phyloP scores from a whole-genome alignment of 768 basidiomycete species.

The Melanogaster broomeanus region DNA sequence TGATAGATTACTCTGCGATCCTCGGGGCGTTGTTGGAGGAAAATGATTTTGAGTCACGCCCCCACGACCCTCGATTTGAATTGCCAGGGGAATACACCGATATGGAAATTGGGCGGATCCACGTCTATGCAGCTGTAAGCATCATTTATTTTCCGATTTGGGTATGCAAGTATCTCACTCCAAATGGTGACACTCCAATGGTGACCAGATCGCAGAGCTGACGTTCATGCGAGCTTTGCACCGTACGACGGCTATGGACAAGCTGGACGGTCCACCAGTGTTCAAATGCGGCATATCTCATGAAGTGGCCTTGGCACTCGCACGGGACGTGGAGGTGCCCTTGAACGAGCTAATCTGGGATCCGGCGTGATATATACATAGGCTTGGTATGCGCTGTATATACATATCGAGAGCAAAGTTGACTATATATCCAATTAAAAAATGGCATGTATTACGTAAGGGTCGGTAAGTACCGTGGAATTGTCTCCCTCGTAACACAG shows the following conservation, averaged over 20 bases:
- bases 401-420: not conserved
- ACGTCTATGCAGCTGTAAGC: conserved; percentile 60
- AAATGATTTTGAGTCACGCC: conserved; percentile 51
- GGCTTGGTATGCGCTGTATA: not conserved
- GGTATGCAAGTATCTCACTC: conserved; percentile 1
- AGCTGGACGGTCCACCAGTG: conserved; percentile 66
- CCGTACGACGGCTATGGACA: conserved; percentile 59
- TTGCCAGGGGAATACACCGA: conserved; percentile 75
- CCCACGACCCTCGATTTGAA: conserved; percentile 46
- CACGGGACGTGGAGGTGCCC: conserved; percentile 57
- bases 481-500: not conserved
- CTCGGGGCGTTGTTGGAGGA: conserved; percentile 78
- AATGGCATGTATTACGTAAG: not conserved
- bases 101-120: conserved; percentile 65
- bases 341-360: conserved; percentile 75
- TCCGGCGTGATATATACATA: conserved; percentile 22
- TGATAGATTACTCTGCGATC: conserved; percentile 78
- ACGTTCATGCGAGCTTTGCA: conserved; percentile 66
- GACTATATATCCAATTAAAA: no score
- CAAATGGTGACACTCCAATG: no score
- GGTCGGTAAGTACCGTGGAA: no score
- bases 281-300: conserved; percentile 76
- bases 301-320: conserved; percentile 52
- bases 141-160: not conserved
- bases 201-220: conserved; percentile 62